phyloP scores from a whole-genome alignment of 2,329 filamentous ascomycete genomes.

The Biscogniauxia marginata region DNA sequence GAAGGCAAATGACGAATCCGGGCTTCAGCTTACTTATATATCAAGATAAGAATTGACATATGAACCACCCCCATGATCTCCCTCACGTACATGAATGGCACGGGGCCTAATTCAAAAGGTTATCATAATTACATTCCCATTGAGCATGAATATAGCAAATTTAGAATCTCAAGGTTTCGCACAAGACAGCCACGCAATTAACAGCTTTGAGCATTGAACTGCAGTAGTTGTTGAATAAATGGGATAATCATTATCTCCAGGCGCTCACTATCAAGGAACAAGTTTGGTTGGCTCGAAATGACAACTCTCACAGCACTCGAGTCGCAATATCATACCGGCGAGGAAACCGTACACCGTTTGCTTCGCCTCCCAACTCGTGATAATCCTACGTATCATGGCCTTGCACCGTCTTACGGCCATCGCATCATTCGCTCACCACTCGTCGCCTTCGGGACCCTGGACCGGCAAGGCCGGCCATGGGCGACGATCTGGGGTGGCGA shows the following conservation, averaged over 20 bases:
- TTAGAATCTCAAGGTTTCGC: background rate
- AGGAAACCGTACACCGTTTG: constrained; percentile 61
- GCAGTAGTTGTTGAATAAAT: background rate
- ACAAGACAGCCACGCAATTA: background rate
- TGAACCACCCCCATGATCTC: background rate
- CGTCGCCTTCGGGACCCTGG: constrained; percentile 71
- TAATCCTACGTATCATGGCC: constrained; percentile 66
- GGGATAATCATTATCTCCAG: background rate
- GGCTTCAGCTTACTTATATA: background rate
- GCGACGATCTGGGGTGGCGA: constrained; percentile 76
- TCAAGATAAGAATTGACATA: background rate
- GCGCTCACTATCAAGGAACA: background rate
- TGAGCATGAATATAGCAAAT: background rate
- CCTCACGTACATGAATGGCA: background rate
- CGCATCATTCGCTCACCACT: constrained; percentile 64
- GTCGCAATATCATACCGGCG: constrained; percentile 61
- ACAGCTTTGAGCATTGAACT: background rate
- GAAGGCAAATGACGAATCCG: background rate
- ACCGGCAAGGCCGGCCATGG: constrained; percentile 67
- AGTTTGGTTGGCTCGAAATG: background rate
- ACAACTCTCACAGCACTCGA: constrained; percentile 19
- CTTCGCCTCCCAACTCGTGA: constrained; percentile 55
- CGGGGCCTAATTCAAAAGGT: background rate
- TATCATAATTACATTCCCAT: background rate
- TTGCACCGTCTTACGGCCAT: constrained; percentile 59